Percentiles rank a stretch among this genome's conserved stretches.
phyloP scores from a whole-genome alignment of 768 basidiomycete genomes.

The Lactarius hengduanensis region DNA sequence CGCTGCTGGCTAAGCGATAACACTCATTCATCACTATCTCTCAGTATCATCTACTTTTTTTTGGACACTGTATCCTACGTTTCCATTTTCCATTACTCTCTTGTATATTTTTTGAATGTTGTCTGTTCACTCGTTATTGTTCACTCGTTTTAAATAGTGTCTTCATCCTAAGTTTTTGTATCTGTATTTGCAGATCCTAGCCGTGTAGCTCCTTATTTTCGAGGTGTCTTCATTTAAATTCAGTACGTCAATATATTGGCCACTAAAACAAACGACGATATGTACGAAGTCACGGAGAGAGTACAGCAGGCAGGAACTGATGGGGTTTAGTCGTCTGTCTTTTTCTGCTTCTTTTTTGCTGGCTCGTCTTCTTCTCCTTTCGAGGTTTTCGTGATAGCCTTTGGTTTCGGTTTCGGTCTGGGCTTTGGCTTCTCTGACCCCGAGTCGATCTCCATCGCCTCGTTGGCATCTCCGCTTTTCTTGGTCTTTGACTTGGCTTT shows the following conservation, averaged over 20 bases:
- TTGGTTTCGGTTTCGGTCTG: slow-evolving; percentile 47
- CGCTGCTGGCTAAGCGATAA: slow-evolving; percentile 60
- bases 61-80: not conserved
- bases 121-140: slow-evolving; percentile 15
- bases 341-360: slow-evolving; percentile 77
- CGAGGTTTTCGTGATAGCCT: slow-evolving; percentile 41
- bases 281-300: not conserved
- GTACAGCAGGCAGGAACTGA: not conserved
- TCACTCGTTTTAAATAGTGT: slow-evolving; percentile 7
- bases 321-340: slow-evolving; percentile 39
- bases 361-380: slow-evolving; percentile 49
- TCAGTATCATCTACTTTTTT: slow-evolving; percentile 10
- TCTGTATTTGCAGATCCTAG: slow-evolving; percentile 16
- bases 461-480: slow-evolving; percentile 39
- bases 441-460: slow-evolving; percentile 43
- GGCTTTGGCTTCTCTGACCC: slow-evolving; percentile 34
- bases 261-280: slow-evolving; percentile 1
- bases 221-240: slow-evolving; percentile 11
- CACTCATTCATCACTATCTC: not conserved
- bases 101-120: slow-evolving; percentile 4
- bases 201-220: slow-evolving; percentile 15
- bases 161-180: slow-evolving; percentile 6
- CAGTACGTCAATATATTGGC: not conserved
- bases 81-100: not conserved
- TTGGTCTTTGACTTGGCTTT: slow-evolving; percentile 51